Conservation (phyloP, 2,329 filamentous ascomycete species). For the Dothistroma pini region DNA sequence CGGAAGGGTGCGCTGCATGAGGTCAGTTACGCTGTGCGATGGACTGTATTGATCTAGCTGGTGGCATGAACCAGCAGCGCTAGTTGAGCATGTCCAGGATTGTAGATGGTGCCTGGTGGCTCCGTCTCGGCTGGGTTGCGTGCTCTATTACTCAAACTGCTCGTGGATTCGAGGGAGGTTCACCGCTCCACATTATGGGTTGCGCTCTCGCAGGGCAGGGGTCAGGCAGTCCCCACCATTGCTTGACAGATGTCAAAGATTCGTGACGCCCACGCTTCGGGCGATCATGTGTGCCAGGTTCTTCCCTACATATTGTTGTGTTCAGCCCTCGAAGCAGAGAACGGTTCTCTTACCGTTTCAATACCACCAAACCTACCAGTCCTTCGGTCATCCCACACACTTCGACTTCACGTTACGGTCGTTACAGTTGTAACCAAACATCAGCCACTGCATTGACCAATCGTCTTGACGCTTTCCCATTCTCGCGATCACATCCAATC, state of each 20-base stretch:
- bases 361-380: slow-evolving; percentile 2
- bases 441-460: background rate
- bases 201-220: slow-evolving; percentile 3
- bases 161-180: background rate
- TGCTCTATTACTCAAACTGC: background rate
- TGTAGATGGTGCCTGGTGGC: background rate
- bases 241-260: slow-evolving; percentile 11
- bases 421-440: slow-evolving; percentile 4
- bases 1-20: slow-evolving; percentile 1
- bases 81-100: background rate
- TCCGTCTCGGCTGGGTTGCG: background rate
- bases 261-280: slow-evolving; percentile 8
- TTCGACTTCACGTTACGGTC: slow-evolving; percentile 5
- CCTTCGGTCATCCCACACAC: background rate
- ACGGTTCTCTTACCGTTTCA: background rate
- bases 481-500: background rate
- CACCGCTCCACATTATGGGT: slow-evolving; percentile 6
- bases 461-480: background rate
- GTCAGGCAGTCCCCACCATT: slow-evolving; percentile 1
- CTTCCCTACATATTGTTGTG: slow-evolving; percentile 5
- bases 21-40: background rate
- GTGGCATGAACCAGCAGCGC: slow-evolving; percentile 5
- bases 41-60: slow-evolving; percentile 1
- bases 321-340: background rate
- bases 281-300: background rate